Evolutionary conservation across 768 basidiomycete genomes (phyloP), one percentile per base, ranked within the genome.

Genomic region (Phlebiopsis flavidoalba): DNA sequence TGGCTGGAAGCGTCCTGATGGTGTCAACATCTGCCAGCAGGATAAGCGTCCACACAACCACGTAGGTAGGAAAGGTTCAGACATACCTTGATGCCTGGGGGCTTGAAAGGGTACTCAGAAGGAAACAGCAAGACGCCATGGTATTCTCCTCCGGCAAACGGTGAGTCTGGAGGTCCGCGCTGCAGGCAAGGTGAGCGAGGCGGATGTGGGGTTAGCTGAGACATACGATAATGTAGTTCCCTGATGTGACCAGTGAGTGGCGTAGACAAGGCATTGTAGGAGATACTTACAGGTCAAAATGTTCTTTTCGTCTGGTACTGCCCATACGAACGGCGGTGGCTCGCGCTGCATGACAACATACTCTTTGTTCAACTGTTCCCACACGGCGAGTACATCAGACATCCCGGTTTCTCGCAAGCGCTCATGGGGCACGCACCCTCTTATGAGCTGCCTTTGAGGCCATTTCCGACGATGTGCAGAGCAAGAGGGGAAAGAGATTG

Each of bases 311-410:
- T 97, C 95, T 14, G 96, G 96, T 33, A 82, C 83, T 43, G 96
- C 95, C 89, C 91, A 95, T 21, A 98, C 88, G 74, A 95, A 98
- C 62, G 96, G 96, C 0, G 96, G 96, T 14, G 96, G 93, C 62
- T 91, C 88, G 70, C 77, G 89, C 76, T 96, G 93, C 91, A 98
- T 96, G 53, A 83, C 78, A 67, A 91, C 84, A 75, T 89, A 95
- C 79, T 98, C 95, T 75, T 96, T 94, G 37, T 80, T 77, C 63
- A 93, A 83, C 90, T 92, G 71, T 52, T 64, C 47, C 26, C 54
- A 21, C 40, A 24, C 49, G 56, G 57, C 26, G n/a, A 21, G 33
- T n/a, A 43, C 31, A 55, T 53, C 63, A 63, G 62, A 51, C 12
- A 2, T 17, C 12, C 40, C 31, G 33, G 45, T 26, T 53, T 31